A percentile compares a stretch with the other conserved stretches of the same genome.
Conservation (phyloP, 2,329 filamentous ascomycete species). For the Capronia coronata region DNA sequence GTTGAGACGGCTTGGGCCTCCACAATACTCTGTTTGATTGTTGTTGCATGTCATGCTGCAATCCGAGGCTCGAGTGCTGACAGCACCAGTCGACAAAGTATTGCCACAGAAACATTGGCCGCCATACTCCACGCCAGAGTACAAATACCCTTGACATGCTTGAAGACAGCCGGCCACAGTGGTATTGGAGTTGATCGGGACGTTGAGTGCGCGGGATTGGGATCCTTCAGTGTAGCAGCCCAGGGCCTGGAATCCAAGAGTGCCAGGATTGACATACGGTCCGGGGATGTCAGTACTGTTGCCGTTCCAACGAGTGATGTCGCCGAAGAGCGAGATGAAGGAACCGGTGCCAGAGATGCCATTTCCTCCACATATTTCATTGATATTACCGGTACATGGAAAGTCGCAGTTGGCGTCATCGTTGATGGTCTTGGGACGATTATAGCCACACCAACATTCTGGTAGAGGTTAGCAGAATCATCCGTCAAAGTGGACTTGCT, state of each 20-base stretch:
- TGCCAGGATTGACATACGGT: conserved; percentile 22
- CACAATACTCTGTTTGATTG: conserved; percentile 30
- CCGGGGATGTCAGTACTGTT: conserved; percentile 20
- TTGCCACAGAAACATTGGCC: conserved; percentile 35
- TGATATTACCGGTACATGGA: conserved; percentile 27
- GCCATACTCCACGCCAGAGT: conserved; percentile 39
- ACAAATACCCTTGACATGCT: conserved; percentile 29
- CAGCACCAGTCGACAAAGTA: conserved; percentile 20
- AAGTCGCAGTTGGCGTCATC: conserved; percentile 27
- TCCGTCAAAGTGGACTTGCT: not conserved
- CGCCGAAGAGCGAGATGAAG: conserved; percentile 23
- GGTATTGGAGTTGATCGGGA: conserved; percentile 30
- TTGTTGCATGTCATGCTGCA: conserved; percentile 28
- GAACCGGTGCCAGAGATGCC: conserved; percentile 17
- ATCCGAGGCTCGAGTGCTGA: conserved; percentile 10
- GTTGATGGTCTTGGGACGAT: conserved; percentile 27
- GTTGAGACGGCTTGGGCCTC: conserved; percentile 23
- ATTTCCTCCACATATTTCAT: conserved; percentile 29
- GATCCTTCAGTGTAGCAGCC: conserved; percentile 39
- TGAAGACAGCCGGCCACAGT: conserved; percentile 28
- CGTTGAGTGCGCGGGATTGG: conserved; percentile 31
- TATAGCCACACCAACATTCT: conserved; percentile 34
- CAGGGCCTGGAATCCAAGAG: conserved; percentile 32
- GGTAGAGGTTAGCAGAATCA: not conserved
- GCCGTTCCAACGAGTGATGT: conserved; percentile 21